Evolutionary conservation across 305 asterid species (phyloP).

Genomic region (Fraxinus sp.): DNA sequence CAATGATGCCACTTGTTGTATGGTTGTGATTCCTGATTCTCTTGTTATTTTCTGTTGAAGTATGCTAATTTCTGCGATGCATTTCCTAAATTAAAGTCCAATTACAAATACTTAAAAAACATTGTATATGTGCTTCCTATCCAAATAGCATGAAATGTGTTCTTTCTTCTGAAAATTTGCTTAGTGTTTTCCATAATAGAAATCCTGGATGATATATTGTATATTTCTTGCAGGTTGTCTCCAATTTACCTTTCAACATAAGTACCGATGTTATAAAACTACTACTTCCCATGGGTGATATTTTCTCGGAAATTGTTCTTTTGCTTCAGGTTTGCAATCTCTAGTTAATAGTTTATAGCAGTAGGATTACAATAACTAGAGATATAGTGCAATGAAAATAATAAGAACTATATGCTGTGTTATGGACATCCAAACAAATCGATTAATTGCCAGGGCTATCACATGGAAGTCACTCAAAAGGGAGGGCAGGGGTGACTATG

Average conservation of each 20-base stretch:
- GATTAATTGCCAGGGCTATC: background rate
- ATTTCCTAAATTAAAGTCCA: background rate
- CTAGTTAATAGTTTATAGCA: background rate
- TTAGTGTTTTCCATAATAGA: background rate
- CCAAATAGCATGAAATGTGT: background rate
- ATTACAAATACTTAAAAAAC: background rate
- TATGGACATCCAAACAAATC: background rate
- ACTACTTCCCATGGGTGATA: conserved; percentile 98
- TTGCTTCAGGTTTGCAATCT: conserved; percentile 67
- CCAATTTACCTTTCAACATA: conserved; percentile 93
- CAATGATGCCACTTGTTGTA: background rate
- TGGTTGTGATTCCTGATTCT: background rate
- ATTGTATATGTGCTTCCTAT: background rate
- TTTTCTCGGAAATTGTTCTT: conserved; percentile 78
- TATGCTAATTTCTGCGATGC: background rate
- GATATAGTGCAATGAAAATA: background rate
- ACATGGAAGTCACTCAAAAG: background rate
- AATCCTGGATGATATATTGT: background rate
- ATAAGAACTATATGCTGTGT: background rate
- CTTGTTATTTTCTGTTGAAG: background rate
- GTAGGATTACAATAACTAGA: background rate
- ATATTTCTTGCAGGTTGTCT: conserved; percentile 65
- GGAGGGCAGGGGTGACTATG: background rate
- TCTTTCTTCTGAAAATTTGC: background rate
- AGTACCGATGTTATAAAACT: conserved; percentile 82